Evolutionary conservation across 2,329 filamentous ascomycete species (phyloP), one percentile per base, ranked within the genome.

Genomic region (Fusarium sp.): DNA sequence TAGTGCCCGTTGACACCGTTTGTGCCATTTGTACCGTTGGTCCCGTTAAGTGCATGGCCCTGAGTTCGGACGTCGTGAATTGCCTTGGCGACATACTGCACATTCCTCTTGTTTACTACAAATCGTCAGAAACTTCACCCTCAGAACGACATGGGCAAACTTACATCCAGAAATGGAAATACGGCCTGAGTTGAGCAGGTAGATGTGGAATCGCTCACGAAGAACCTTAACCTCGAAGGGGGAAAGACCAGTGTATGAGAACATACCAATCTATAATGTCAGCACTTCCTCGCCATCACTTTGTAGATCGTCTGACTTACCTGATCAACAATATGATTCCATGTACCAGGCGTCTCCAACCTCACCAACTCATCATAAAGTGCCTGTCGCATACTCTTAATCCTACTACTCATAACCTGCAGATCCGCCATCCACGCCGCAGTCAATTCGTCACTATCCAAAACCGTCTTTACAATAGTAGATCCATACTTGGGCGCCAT

Each of bases 401-500:
- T 98, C 66, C 96, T 92, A 36, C 95, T 95, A 36, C 94, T 95
- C 96, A 99, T 99, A 72, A 93, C 95, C 61, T 89, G 88, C 74
- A 99, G 87, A 83, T 99, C 95, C 34, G 91, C 92, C 84, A 98
- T 92, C 96, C 95, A 99, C 85, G 98, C 91, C 26, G 89, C 88
- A 79, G 96, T 98, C 59, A 99, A 89, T 60, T 86, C 84, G 4
- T 89, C 82, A 81, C 97, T 93, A 80, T 97, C 98, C 65, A 98
- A 87, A 15, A 98, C 89, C n/a, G 90, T 89, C 75, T 91, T 91
- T 15, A 94, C 96, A 76, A 98, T 96, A 72, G 93, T 91, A 3
- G 96, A 96, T 62, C 96, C 96, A 82, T 98, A 98, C 28, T 95
- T 92, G 8, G 96, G 96, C 34, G 96, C 96, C 83, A 98, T 98